Conservation (phyloP, 768 basidiomycete species). For the Suillus paluster region DNA sequence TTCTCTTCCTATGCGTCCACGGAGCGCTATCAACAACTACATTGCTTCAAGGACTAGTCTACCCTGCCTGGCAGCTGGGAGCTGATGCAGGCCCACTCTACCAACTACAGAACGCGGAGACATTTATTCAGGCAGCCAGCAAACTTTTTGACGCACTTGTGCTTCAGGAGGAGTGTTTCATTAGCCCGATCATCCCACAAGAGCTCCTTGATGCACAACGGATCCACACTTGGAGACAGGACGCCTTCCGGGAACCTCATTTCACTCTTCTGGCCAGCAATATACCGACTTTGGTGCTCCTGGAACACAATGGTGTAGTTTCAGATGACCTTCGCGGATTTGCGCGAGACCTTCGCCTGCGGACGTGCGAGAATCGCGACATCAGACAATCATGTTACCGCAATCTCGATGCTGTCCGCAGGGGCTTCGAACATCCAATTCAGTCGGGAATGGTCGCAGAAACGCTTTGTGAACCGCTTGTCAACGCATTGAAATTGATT, state of each 20-base stretch:
- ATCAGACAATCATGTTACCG: constrained; percentile 80
- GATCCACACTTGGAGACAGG: constrained; percentile 68
- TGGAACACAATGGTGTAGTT: constrained; percentile 66
- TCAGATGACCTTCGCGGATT: constrained; percentile 53
- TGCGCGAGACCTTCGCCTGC: constrained; percentile 55
- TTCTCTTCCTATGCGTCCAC: constrained; percentile 66
- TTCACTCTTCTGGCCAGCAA: constrained; percentile 64
- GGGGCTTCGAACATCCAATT: constrained; percentile 68
- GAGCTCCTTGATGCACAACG: constrained; percentile 71
- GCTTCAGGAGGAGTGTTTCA: constrained; percentile 53
- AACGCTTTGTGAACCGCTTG: constrained; percentile 60
- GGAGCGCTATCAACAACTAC: constrained; percentile 76
- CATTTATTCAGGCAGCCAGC: constrained; percentile 67
- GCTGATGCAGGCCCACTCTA: constrained; percentile 43
- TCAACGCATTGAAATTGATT: constrained; percentile 69
- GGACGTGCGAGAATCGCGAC: constrained; percentile 63
- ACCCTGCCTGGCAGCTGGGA: constrained; percentile 74
- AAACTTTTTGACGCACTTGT: constrained; percentile 63
- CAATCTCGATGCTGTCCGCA: constrained; percentile 70
- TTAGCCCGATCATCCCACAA: constrained; percentile 40
- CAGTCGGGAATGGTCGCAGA: constrained; percentile 52
- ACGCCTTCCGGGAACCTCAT: constrained; percentile 68
- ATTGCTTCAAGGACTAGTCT: constrained; percentile 74
- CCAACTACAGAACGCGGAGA: constrained; percentile 46
- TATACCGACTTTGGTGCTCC: constrained; percentile 70